phyloP scores from a whole-genome alignment of 1,139 yeast genomes.

The Geotrichum reessii region DNA sequence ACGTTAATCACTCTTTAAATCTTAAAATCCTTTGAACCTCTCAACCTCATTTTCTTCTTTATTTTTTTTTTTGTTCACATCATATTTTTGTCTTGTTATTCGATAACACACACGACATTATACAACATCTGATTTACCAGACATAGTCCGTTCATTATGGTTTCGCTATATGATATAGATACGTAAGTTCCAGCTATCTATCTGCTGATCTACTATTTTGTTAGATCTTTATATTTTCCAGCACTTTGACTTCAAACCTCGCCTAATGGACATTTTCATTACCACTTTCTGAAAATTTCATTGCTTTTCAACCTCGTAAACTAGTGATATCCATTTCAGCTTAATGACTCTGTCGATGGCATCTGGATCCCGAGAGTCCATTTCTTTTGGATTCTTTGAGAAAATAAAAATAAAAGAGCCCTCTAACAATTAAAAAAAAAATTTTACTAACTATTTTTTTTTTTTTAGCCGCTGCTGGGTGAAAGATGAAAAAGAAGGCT shows the following conservation, averaged over 20 bases:
- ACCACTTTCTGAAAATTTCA: neutral
- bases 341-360: too few species aligned
- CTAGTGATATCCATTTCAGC: neutral
- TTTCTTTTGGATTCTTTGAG: neutral
- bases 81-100: neutral
- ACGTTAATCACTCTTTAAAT: constrained; percentile 3
- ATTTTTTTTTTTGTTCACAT: constrained; percentile 4
- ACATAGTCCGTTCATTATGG: constrained; percentile 1
- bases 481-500: constrained; percentile 80
- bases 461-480: constrained; percentile 75
- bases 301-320: neutral
- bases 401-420: neutral
- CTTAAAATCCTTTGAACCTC: neutral
- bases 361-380: neutral
- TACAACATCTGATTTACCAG: neutral
- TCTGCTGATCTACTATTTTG: neutral
- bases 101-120: neutral
- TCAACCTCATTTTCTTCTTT: neutral
- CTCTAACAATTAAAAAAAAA: neutral
- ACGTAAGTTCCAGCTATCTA: constrained; percentile 10
- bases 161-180: constrained; percentile 14
- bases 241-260: neutral
- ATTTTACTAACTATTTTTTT: neutral
- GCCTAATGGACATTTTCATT: neutral
- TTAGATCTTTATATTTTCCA: neutral